Base-by-base conservation (phyloP, 768 basidiomycete species). In the Trametopsis cervina region DNA sequence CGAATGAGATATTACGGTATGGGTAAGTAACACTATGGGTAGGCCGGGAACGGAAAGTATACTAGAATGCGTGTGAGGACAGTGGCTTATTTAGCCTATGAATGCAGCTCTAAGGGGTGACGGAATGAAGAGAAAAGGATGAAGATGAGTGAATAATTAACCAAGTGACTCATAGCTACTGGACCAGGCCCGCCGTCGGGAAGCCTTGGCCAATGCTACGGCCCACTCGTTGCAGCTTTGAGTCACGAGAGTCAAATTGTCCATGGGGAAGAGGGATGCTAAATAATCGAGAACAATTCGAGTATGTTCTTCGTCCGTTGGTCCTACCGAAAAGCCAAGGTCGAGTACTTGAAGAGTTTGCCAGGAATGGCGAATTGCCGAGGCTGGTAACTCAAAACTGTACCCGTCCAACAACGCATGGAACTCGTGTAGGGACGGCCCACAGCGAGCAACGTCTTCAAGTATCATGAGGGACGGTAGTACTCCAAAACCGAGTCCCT, bases 301-400 rank as follows among this genome's bases (percentile, higher is more conserved):
- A 9, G 2, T 46, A 29, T 6, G 17, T 20, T 24, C 6, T 26
- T 20, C 11, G 3, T 11, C 21, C 7, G 15, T 33, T 20, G 50
- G 18, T 13, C 44, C 50, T 7, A 47, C 22, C n/a, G 50, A 47
- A 17, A 25, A 21, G 1, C 50, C 50, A 3, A 52, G 24, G 40
- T 52, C 41, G 11, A 52, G 27, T 12, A 5, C 20, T 2, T n/a
- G 36, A n/a, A 39, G 43, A 39, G 22, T 35, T 29, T 10, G 50
- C 29, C 29, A 33, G 15, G 29, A 33, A 33, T 15, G 29, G 15
- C 7, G 29, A 33, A 7, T 7, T 7, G 7, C 15, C 9, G 15
- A 15, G 29, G 7, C 29, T 15, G 29, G 9, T 15, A 33, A 15
- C 7, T 33, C 29, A 4, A 13, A 9, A 6, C 12, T 15, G 22